phyloP scores from a whole-genome alignment of 441 rosid species.

The Eruca vesicaria region DNA sequence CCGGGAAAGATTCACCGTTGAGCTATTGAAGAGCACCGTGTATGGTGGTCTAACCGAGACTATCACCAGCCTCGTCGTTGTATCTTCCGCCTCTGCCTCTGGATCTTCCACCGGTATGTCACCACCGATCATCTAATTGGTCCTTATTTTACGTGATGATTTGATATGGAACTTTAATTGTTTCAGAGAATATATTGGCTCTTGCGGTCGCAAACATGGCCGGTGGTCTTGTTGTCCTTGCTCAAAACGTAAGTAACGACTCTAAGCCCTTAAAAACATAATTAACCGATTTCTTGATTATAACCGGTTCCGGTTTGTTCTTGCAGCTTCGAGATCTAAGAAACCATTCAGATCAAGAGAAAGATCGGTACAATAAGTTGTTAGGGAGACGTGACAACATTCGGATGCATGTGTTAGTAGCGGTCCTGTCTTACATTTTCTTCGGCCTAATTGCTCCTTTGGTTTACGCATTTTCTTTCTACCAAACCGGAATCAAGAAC shows the following conservation, averaged over 20 bases:
- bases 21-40: conserved; percentile 66
- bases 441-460: conserved; percentile 76
- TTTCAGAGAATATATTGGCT: conserved; percentile 74
- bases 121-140: not conserved
- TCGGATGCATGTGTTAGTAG: conserved; percentile 45
- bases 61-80: conserved; percentile 76
- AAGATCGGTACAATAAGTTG: conserved; percentile 46
- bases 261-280: not conserved
- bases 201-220: conserved; percentile 80
- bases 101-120: conserved; percentile 70
- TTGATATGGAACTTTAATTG: not conserved
- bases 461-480: conserved; percentile 68
- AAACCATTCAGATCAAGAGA: conserved; percentile 30
- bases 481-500: conserved; percentile 49
- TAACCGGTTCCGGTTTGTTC: not conserved
- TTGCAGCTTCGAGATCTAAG: conserved; percentile 68
- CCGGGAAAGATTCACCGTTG: not conserved
- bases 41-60: conserved; percentile 86
- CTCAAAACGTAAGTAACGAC: conserved; percentile 54
- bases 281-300: not conserved
- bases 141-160: not conserved
- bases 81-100: conserved; percentile 83
- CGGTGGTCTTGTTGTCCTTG: conserved; percentile 65
- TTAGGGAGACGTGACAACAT: conserved; percentile 57
- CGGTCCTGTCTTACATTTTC: conserved; percentile 55